phyloP scores from a whole-genome alignment of 1,284 basidiomycete genomes.

The Cutaneotrichosporon sp. region DNA sequence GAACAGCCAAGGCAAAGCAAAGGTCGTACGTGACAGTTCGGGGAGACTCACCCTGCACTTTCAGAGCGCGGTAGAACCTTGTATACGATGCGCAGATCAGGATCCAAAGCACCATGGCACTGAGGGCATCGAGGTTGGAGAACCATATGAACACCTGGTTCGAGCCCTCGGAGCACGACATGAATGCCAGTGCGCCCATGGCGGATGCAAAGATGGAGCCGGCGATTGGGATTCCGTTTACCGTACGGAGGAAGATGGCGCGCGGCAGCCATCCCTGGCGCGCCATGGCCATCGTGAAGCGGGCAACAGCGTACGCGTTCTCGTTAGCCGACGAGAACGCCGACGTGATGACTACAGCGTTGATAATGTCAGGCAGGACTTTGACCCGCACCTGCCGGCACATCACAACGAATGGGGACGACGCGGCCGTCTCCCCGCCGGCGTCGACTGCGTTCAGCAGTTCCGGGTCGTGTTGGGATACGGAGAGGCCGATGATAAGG shows the following conservation, averaged over 20 bases:
- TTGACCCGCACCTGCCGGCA: conserved; percentile 63
- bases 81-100: conserved; percentile 69
- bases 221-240: conserved; percentile 63
- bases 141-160: conserved; percentile 69
- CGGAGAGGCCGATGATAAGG: conserved; percentile 25
- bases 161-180: conserved; percentile 57
- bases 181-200: conserved; percentile 54
- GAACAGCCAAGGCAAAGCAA: not conserved
- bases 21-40: no score
- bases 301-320: conserved; percentile 27
- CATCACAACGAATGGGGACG: conserved; percentile 74
- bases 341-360: conserved; percentile 60
- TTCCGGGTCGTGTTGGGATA: conserved; percentile 47
- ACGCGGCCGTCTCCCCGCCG: conserved; percentile 56
- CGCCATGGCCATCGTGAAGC: conserved; percentile 50
- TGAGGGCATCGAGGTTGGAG: conserved; percentile 54
- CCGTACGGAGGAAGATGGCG: conserved; percentile 55
- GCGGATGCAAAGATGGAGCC: conserved; percentile 62
- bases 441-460: conserved; percentile 54
- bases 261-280: conserved; percentile 56
- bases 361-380: conserved; percentile 60
- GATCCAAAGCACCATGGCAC: conserved; percentile 69
- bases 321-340: conserved; percentile 41
- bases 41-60: conserved; percentile 56
- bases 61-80: conserved; percentile 67